A percentile compares a stretch with the other conserved stretches of the same genome.
These are phyloP conservation scores for Striga asiatica DNA, from an alignment of 257 asterid species.

Conservation along the genomic window DNA sequence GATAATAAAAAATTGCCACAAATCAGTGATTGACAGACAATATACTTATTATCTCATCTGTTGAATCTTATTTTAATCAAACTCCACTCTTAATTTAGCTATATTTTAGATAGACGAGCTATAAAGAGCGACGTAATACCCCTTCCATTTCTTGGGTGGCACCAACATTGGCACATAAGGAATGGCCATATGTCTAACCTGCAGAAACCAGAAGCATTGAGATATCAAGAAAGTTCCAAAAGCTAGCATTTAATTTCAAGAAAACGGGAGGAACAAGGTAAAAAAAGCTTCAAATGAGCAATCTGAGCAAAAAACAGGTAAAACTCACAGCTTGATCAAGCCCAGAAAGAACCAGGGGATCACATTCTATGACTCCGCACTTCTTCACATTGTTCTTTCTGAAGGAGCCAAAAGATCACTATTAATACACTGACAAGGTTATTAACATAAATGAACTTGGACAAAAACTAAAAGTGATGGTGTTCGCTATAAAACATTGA, in stretches of 20 bases:
- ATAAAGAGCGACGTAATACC: slow-evolving; percentile 34
- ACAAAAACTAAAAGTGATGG: background rate
- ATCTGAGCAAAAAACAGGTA: background rate
- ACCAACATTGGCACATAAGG: slow-evolving; percentile 97
- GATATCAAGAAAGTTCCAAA: slow-evolving; percentile 11
- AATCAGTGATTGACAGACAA: background rate
- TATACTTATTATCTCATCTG: background rate
- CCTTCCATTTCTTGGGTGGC: slow-evolving; percentile 94
- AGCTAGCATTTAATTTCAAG: slow-evolving; percentile 6
- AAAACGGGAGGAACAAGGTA: slow-evolving; percentile 1
- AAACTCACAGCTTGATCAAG: slow-evolving; percentile 77
- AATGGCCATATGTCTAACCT: slow-evolving; percentile 71
- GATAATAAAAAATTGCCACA: slow-evolving; percentile 8
- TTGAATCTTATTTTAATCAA: background rate
- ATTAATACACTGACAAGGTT: slow-evolving; percentile 1
- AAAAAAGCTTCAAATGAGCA: slow-evolving; percentile 4
- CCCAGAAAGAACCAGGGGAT: slow-evolving; percentile 72
- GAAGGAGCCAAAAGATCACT: slow-evolving; percentile 17
- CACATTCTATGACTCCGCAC: slow-evolving; percentile 93
- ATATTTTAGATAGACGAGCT: slow-evolving; percentile 1
- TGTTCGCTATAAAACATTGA: background rate
- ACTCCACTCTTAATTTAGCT: background rate
- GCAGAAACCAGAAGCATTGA: slow-evolving; percentile 22
- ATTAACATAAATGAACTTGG: background rate
- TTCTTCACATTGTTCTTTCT: slow-evolving; percentile 60